These are phyloP conservation scores for Patellaria atrata DNA, from an alignment of 495 filamentous ascomycete genomes.

Conservation along the genomic window DNA sequence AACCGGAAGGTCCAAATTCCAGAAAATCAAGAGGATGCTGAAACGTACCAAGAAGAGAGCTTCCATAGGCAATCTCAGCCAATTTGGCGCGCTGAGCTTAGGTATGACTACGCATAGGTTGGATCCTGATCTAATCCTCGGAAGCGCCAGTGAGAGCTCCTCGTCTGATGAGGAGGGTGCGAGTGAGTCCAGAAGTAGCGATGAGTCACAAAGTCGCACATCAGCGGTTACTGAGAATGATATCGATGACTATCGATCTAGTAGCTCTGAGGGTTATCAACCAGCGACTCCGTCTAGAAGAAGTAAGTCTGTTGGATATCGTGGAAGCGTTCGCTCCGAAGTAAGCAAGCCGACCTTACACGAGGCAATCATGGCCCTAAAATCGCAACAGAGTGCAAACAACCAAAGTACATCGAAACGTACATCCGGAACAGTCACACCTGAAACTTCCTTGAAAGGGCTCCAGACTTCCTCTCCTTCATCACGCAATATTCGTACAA, in stretches of 20 bases:
- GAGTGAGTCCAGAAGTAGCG: slow-evolving; percentile 32
- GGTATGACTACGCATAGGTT: slow-evolving; percentile 69
- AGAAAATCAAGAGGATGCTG: slow-evolving; percentile 37
- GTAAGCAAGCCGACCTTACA: too few species aligned
- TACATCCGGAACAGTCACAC: neutral
- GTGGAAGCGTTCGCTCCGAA: too few species aligned
- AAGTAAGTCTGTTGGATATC: too few species aligned
- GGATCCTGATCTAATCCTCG: slow-evolving; percentile 46
- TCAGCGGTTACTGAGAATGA: slow-evolving; percentile 31
- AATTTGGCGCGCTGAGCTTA: slow-evolving; percentile 47
- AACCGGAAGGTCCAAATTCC: slow-evolving; percentile 29
- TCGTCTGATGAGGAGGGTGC: slow-evolving; percentile 23
- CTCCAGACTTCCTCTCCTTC: too few species aligned
- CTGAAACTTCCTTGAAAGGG: too few species aligned
- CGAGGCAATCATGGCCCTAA: too few species aligned
- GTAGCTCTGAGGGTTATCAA: slow-evolving; percentile 14
- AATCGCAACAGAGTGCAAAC: too few species aligned
- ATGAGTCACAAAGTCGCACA: too few species aligned
- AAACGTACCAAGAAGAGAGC: slow-evolving; percentile 38
- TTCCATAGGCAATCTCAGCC: slow-evolving; percentile 49
- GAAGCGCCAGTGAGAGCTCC: slow-evolving; percentile 33
- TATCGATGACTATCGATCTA: slow-evolving; percentile 27
- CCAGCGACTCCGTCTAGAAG: slow-evolving; percentile 11
- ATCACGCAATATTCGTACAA: too few species aligned
- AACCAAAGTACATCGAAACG: slow-evolving; percentile 2